These are phyloP conservation scores for Rubroshorea leprosula DNA, from an alignment of 345 rosid species.

Conservation along the genomic window DNA sequence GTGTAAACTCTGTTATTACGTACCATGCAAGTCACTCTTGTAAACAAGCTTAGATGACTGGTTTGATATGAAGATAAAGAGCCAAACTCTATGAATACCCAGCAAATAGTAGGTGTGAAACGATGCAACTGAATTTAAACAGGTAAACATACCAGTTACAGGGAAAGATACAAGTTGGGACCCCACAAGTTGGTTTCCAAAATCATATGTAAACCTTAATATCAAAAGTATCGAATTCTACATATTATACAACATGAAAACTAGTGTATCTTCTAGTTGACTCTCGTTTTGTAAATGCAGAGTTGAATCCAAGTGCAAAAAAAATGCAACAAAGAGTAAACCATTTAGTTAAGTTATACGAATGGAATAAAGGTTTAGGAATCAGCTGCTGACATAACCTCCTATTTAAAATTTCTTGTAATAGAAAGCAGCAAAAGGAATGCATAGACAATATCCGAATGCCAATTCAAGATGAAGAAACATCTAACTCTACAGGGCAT, in stretches of 20 bases:
- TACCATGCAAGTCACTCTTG: slow-evolving; percentile 16
- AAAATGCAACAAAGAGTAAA: background rate
- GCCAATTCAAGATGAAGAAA: background rate
- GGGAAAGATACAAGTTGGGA: slow-evolving; percentile 5
- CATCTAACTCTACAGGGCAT: background rate
- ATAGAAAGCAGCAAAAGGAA: background rate
- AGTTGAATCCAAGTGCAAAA: slow-evolving; percentile 8
- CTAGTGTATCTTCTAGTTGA: slow-evolving; percentile 13
- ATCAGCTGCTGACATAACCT: background rate
- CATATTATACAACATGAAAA: background rate
- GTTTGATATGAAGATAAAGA: slow-evolving; percentile 9
- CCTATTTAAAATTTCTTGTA: too few species aligned
- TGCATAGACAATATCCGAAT: background rate
- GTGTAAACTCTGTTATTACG: slow-evolving; percentile 13
- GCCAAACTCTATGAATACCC: background rate
- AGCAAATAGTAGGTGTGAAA: background rate
- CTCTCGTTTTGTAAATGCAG: slow-evolving; percentile 11
- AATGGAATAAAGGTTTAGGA: background rate
- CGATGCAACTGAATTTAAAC: too few species aligned
- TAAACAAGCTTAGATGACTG: slow-evolving; percentile 16
- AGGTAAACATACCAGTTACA: too few species aligned
- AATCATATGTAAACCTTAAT: background rate
- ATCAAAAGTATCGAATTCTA: background rate
- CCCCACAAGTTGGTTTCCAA: background rate
- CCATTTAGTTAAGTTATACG: too few species aligned